Percentiles rank a stretch among this genome's conserved stretches.
These are phyloP conservation scores for Helotiales sp. DNA, from an alignment of 2,329 filamentous ascomycete genomes.

Conservation along the genomic window DNA sequence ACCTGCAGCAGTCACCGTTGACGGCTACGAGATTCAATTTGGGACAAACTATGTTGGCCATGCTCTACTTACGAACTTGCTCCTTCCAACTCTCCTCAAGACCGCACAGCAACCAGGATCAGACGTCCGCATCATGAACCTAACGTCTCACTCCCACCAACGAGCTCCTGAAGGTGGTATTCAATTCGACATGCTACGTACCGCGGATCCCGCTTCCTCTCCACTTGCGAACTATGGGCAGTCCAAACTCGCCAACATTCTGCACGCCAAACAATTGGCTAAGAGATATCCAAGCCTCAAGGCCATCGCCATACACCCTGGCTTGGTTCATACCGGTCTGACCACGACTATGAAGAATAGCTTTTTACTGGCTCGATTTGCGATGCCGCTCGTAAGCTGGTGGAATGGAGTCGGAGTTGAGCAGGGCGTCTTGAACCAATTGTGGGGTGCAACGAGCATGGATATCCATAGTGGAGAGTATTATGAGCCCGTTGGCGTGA, in stretches of 20 bases:
- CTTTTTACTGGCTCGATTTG: slow-evolving; percentile 4
- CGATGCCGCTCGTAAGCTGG: neutral
- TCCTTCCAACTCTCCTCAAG: slow-evolving; percentile 36
- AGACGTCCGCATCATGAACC: slow-evolving; percentile 18
- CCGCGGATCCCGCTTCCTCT: neutral
- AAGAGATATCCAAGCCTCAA: slow-evolving; percentile 39
- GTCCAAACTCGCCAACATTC: slow-evolving; percentile 49
- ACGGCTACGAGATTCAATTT: slow-evolving; percentile 51
- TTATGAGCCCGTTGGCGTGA: slow-evolving; percentile 39
- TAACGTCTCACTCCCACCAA: neutral
- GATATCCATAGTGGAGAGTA: slow-evolving; percentile 36
- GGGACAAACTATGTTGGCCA: slow-evolving; percentile 51
- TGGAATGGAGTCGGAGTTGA: slow-evolving; percentile 21
- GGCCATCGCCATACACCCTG: slow-evolving; percentile 42
- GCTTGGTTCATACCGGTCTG: slow-evolving; percentile 21
- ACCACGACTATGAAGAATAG: neutral
- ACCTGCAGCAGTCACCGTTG: slow-evolving; percentile 39
- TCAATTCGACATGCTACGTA: slow-evolving; percentile 27
- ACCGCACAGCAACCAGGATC: slow-evolving; percentile 22
- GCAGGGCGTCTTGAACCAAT: slow-evolving; percentile 38
- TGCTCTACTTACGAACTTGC: slow-evolving; percentile 41
- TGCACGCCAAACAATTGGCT: slow-evolving; percentile 43
- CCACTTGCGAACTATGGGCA: slow-evolving; percentile 40
- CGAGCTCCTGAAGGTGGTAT: slow-evolving; percentile 22
- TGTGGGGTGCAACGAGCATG: slow-evolving; percentile 39